Evolutionary conservation across 495 filamentous ascomycete species (phyloP).

Genomic region (Chaetomium tenue): DNA sequence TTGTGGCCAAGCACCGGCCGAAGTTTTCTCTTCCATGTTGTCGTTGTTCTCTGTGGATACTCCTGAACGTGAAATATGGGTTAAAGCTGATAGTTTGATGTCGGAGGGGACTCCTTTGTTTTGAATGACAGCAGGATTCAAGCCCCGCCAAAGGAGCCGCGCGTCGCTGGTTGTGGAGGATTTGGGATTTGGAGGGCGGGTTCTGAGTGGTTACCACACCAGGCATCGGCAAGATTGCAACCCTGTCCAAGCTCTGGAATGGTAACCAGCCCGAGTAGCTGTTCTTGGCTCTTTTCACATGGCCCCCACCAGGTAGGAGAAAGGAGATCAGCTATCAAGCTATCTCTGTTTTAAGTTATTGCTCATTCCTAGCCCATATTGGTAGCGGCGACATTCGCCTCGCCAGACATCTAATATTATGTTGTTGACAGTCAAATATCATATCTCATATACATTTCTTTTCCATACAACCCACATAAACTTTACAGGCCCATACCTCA

Average conservation of each 20-base stretch:
- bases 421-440: slow-evolving; percentile 11
- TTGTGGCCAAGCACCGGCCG: neutral
- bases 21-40: neutral
- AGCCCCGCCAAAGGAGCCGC: neutral
- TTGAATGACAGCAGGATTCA: neutral
- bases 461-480: neutral
- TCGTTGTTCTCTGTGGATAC: neutral
- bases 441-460: neutral
- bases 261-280: too few species aligned
- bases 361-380: too few species aligned
- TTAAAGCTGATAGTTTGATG: neutral
- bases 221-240: neutral
- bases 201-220: neutral
- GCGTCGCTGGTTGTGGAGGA: too few species aligned
- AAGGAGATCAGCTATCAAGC: too few species aligned
- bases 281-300: too few species aligned
- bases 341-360: too few species aligned
- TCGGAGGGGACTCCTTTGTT: neutral
- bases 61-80: neutral
- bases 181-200: neutral
- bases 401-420: too few species aligned
- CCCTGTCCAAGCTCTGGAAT: neutral
- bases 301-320: too few species aligned
- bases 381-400: too few species aligned
- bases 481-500: slow-evolving; percentile 10